These are phyloP conservation scores for Melastoma malabathricum DNA, from an alignment of 345 rosid species.

Conservation along the genomic window DNA sequence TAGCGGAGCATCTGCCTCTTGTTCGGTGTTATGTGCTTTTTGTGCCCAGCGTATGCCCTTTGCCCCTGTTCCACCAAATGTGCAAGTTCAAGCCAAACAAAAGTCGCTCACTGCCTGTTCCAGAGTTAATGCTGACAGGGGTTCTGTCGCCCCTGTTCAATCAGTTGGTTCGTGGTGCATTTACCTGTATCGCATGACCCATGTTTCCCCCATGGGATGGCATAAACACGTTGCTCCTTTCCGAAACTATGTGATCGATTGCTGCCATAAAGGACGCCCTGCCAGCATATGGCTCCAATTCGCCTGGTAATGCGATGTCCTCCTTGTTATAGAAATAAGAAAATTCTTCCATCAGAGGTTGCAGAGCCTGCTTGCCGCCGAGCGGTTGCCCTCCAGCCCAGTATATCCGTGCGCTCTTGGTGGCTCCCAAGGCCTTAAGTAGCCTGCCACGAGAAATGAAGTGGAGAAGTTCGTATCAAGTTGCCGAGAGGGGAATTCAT, in stretches of 20 bases:
- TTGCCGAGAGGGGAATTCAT: too few relatives aligned
- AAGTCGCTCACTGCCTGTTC: too few relatives aligned
- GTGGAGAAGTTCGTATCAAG: too few relatives aligned
- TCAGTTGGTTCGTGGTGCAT: too few relatives aligned
- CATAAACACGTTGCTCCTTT: constrained; percentile 84
- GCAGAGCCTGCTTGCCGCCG: constrained; percentile 71
- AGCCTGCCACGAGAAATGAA: constrained; percentile 27
- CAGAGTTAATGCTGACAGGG: too few relatives aligned
- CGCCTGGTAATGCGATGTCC: constrained; percentile 65
- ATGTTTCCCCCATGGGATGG: constrained; percentile 98
- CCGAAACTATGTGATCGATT: constrained; percentile 65
- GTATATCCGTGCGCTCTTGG: constrained; percentile 52
- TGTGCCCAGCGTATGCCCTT: constrained; percentile 79
- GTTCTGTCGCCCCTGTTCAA: too few relatives aligned
- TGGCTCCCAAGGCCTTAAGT: constrained; percentile 91
- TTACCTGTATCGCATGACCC: constrained; percentile 38
- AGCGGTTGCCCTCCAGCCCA: constrained; percentile 98
- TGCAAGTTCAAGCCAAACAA: too few relatives aligned
- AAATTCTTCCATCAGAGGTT: constrained; percentile 52
- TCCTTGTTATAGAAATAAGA: constrained; percentile 67
- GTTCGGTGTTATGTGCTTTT: constrained; percentile 81
- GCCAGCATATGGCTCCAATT: constrained; percentile 55
- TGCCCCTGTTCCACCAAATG: constrained; percentile 1
- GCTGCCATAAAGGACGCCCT: constrained; percentile 90
- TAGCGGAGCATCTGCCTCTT: constrained; percentile 87